phyloP scores from a whole-genome alignment of 768 basidiomycete genomes.

The Mycena indigotica region DNA sequence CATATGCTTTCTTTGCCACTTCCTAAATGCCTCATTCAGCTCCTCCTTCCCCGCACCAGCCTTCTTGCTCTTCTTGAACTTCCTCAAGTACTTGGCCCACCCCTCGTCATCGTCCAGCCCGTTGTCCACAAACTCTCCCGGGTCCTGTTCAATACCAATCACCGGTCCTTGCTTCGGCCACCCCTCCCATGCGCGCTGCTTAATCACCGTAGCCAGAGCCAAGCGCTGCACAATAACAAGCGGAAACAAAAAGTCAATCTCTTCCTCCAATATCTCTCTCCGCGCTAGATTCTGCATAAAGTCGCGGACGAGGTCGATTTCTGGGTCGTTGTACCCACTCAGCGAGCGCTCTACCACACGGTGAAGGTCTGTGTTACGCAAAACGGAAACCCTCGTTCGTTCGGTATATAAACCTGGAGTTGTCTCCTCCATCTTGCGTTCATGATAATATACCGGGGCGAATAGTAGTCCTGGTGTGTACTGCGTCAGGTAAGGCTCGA shows the following conservation, averaged over 20 bases:
- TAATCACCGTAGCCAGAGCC: constrained; percentile 15
- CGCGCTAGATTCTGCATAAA: constrained; percentile 37
- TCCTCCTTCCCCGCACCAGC: constrained; percentile 19
- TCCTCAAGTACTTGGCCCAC: constrained; percentile 31
- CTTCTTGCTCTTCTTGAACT: constrained; percentile 29
- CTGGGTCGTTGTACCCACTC: constrained; percentile 10
- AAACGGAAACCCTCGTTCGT: constrained; percentile 29
- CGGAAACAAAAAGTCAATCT: constrained; percentile 26
- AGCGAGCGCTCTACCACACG: constrained; percentile 17
- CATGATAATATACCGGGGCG: constrained; percentile 31
- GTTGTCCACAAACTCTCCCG: constrained; percentile 25
- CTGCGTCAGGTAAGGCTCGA: constrained; percentile 20
- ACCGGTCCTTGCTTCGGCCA: constrained; percentile 27
- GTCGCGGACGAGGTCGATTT: constrained; percentile 15
- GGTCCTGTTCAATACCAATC: constrained; percentile 28
- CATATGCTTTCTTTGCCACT: constrained; percentile 1
- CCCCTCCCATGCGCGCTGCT: constrained; percentile 20
- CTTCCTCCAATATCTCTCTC: constrained; percentile 18
- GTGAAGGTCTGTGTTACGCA: constrained; percentile 29
- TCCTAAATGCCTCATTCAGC: background rate
- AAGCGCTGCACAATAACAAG: constrained; percentile 14
- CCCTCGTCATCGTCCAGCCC: constrained; percentile 19
- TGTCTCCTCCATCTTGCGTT: constrained; percentile 15
- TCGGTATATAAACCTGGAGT: constrained; percentile 20
- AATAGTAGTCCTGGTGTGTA: constrained; percentile 13